A percentile compares a stretch with the other conserved stretches of the same genome.
phyloP scores from a whole-genome alignment of 1,139 yeast species.

The Ogataea hybrid region DNA sequence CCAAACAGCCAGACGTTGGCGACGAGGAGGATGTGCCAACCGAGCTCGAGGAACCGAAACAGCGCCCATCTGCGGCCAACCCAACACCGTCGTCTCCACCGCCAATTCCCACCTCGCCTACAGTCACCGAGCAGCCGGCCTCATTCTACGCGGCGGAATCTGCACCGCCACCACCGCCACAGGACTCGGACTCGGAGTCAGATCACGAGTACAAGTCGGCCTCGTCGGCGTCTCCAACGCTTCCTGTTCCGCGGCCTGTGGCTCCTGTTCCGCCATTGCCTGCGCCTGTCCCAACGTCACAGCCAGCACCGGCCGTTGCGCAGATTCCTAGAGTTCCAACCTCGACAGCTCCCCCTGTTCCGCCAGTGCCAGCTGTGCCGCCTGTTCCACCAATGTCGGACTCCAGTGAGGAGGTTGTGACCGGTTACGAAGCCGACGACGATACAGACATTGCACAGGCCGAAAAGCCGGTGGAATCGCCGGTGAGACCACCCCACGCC shows the following conservation, averaged over 20 bases:
- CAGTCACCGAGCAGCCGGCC: not conserved
- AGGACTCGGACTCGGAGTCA: not conserved
- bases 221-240: not conserved
- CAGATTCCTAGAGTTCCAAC: slow-evolving; percentile 10
- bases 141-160: not conserved
- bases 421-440: slow-evolving; percentile 54
- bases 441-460: slow-evolving; percentile 36
- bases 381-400: slow-evolving; percentile 10
- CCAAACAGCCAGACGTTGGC: slow-evolving; percentile 9
- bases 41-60: not conserved
- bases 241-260: not conserved
- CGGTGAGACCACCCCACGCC: slow-evolving; percentile 15
- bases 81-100: too few species aligned
- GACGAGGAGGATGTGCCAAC: slow-evolving; percentile 6
- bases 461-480: slow-evolving; percentile 17
- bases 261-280: not conserved
- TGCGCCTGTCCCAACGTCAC: slow-evolving; percentile 1
- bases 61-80: slow-evolving; percentile 10
- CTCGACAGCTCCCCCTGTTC: slow-evolving; percentile 1
- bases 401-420: slow-evolving; percentile 23
- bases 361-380: slow-evolving; percentile 9
- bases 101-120: not conserved
- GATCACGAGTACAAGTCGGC: not conserved
- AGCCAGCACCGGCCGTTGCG: slow-evolving; percentile 4
- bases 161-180: too few species aligned